Percentiles rank a stretch among this genome's conserved stretches.
phyloP scores from a whole-genome alignment of 768 basidiomycete species.

The Trametes maxima region DNA sequence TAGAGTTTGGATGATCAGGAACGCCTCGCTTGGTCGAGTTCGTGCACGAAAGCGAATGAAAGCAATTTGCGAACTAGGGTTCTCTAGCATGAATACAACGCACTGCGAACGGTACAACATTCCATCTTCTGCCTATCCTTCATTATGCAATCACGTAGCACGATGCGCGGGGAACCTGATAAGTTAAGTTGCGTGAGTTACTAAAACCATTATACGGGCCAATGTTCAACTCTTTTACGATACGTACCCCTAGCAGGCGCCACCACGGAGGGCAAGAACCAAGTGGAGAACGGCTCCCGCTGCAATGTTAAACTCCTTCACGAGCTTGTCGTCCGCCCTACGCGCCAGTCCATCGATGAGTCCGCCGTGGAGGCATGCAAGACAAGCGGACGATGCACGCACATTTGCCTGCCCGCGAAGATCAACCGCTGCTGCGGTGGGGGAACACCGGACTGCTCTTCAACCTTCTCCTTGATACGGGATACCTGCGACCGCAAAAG shows the following conservation, averaged over 20 bases:
- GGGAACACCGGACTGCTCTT: constrained; percentile 97
- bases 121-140: constrained; percentile 3
- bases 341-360: neutral
- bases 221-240: neutral
- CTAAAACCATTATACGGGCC: no score
- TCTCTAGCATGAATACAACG: constrained; percentile 18
- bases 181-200: no score
- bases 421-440: constrained; percentile 95
- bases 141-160: neutral
- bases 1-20: no score
- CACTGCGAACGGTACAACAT: constrained; percentile 8
- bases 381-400: constrained; percentile 33
- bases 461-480: constrained; percentile 96
- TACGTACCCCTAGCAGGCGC: constrained; percentile 45
- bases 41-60: constrained; percentile 9
- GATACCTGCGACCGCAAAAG: constrained; percentile 58
- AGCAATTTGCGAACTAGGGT: constrained; percentile 4
- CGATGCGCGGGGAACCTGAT: no score
- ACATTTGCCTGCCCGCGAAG: constrained; percentile 93
- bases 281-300: constrained; percentile 91
- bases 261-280: constrained; percentile 94
- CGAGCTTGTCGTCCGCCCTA: constrained; percentile 92
- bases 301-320: constrained; percentile 78
- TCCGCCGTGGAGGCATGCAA: neutral
- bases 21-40: no score